Percentiles rank a stretch among this genome's conserved stretches.
These are phyloP conservation scores for Borealophlyctis nickersoniae DNA, from an alignment of 192 early-diverging fungal species.

Conservation along the genomic window DNA sequence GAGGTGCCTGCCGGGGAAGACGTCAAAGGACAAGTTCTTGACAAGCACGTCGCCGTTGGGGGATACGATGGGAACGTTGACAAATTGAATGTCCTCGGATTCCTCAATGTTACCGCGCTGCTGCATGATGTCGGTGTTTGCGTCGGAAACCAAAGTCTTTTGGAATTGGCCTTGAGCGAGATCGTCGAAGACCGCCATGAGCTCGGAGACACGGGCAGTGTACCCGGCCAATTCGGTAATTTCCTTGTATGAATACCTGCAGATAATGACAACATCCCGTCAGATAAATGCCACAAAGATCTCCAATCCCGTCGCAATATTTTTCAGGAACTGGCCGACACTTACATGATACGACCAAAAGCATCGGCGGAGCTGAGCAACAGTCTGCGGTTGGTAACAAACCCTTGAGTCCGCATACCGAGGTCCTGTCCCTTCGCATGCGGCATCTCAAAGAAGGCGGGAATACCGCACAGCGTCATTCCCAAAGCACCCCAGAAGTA, in stretches of 20 bases:
- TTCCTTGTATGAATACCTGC: conserved; percentile 89
- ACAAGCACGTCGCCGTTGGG: conserved; percentile 44
- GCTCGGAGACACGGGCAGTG: conserved; percentile 84
- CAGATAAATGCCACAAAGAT: too few relatives aligned
- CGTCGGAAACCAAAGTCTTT: conserved; percentile 34
- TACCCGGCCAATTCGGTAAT: conserved; percentile 93
- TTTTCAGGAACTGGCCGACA: not conserved
- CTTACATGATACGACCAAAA: conserved; percentile 85
- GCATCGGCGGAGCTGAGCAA: conserved; percentile 89
- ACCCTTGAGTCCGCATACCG: conserved; percentile 71
- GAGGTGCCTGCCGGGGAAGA: conserved; percentile 85
- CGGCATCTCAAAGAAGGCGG: conserved; percentile 71
- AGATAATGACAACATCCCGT: too few relatives aligned
- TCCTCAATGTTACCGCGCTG: conserved; percentile 16
- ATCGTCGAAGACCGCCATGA: conserved; percentile 80
- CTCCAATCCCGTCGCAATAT: too few relatives aligned
- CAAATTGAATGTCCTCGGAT: conserved; percentile 35
- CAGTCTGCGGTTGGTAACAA: conserved; percentile 86
- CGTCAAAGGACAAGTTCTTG: conserved; percentile 71
- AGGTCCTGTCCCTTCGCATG: conserved; percentile 46
- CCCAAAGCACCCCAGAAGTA: conserved; percentile 94
- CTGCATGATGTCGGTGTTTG: conserved; percentile 27
- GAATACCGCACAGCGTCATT: conserved; percentile 75
- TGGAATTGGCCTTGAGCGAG: conserved; percentile 27
- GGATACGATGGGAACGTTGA: conserved; percentile 40